A percentile compares a stretch with the other conserved stretches of the same genome.
Conservation (phyloP, 2,329 filamentous ascomycete species). For the Fulvia fulva region DNA sequence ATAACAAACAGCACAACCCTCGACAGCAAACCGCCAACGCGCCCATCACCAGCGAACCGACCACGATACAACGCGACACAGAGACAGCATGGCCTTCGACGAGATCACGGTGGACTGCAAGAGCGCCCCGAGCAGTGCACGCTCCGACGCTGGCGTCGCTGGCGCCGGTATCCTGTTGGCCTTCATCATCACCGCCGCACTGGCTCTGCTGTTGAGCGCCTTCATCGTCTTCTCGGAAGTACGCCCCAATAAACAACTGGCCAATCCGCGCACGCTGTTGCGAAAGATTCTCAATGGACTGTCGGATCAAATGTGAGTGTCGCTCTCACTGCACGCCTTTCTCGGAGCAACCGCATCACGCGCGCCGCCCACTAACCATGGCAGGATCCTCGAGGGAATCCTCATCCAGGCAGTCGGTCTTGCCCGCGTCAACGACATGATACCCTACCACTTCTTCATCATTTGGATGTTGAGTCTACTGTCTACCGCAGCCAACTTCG, state of each 20-base stretch:
- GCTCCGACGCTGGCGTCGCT: conserved; percentile 56
- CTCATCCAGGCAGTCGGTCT: conserved; percentile 64
- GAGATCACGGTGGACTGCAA: conserved; percentile 37
- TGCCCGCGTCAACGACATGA: conserved; percentile 55
- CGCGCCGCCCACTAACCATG: background rate
- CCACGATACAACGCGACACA: background rate
- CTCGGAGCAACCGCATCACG: background rate
- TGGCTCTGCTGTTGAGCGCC: conserved; percentile 54
- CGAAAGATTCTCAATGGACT: conserved; percentile 63
- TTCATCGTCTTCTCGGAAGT: conserved; percentile 56
- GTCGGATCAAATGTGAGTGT: conserved; percentile 56
- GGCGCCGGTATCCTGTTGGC: conserved; percentile 59
- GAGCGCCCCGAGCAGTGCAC: conserved; percentile 41
- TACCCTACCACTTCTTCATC: conserved; percentile 67
- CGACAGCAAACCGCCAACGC: no score
- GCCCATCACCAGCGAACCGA: background rate
- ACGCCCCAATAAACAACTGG: conserved; percentile 26
- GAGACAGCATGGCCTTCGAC: background rate
- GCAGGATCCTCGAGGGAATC: conserved; percentile 59
- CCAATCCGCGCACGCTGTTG: conserved; percentile 49
- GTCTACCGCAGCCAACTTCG: conserved; percentile 63
- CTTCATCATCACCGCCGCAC: conserved; percentile 60
- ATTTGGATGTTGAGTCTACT: conserved; percentile 65
- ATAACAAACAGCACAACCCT: no score
- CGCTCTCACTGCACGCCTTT: background rate